These are phyloP conservation scores for Leccinum huronense DNA, from an alignment of 1,284 basidiomycete species.

Conservation along the genomic window DNA sequence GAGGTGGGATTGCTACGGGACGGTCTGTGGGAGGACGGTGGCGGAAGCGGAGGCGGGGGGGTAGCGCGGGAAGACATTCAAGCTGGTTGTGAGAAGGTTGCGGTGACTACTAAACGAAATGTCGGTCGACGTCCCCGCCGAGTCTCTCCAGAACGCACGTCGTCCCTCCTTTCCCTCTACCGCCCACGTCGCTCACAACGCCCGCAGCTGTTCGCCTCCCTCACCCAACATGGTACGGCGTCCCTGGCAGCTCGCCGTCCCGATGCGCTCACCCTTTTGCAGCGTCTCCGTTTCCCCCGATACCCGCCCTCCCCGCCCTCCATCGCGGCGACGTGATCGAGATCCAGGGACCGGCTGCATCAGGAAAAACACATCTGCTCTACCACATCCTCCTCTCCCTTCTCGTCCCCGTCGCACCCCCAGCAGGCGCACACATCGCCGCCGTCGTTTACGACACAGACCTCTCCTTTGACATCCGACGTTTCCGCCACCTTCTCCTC, in stretches of 20 bases:
- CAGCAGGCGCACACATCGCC: constrained; percentile 45
- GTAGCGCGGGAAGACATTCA: constrained; percentile 40
- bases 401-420: constrained; percentile 47
- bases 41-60: constrained; percentile 31
- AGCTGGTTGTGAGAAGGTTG: constrained; percentile 5
- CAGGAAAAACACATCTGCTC: constrained; percentile 73
- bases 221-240: constrained; percentile 23
- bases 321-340: constrained; percentile 56
- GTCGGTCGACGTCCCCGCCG: constrained; percentile 37
- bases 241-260: not conserved
- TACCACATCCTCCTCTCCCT: constrained; percentile 64
- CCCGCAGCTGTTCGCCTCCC: constrained; percentile 22
- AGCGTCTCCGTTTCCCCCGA: constrained; percentile 31
- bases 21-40: constrained; percentile 41
- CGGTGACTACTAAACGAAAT: constrained; percentile 9
- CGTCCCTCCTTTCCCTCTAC: constrained; percentile 16
- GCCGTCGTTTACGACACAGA: constrained; percentile 72
- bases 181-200: constrained; percentile 17
- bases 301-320: constrained; percentile 28
- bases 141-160: constrained; percentile 47
- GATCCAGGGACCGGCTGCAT: constrained; percentile 68
- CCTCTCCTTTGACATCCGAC: constrained; percentile 54
- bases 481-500: constrained; percentile 53
- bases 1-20: constrained; percentile 33
- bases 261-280: constrained; percentile 10